A percentile compares a stretch with the other conserved stretches of the same genome.
Conservation (phyloP, 805 yeast species). For the Kuraishia molischiana region DNA sequence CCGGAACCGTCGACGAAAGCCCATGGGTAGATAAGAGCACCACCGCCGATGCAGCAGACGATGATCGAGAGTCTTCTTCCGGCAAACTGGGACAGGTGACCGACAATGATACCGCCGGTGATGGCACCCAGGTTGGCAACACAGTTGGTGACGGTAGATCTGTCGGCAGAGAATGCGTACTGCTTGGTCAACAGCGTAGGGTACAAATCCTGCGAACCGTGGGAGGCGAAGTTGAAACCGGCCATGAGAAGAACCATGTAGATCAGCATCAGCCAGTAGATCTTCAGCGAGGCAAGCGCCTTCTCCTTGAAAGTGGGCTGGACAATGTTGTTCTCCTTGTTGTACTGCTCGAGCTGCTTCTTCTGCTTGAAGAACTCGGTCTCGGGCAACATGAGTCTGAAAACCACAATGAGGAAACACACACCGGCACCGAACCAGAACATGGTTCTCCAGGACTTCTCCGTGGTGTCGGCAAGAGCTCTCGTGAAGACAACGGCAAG, state of each 20-base stretch:
- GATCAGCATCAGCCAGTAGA: conserved; percentile 49
- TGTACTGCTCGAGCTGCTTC: conserved; percentile 23
- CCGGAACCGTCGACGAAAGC: conserved; percentile 36
- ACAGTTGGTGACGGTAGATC: conserved; percentile 44
- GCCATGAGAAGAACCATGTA: conserved; percentile 53
- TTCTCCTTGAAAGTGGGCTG: conserved; percentile 22
- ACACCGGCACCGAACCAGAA: conserved; percentile 66
- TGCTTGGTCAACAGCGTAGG: conserved; percentile 44
- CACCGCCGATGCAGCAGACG: conserved; percentile 43
- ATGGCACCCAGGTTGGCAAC: conserved; percentile 53
- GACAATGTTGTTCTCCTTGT: conserved; percentile 17
- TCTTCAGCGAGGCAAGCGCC: conserved; percentile 25
- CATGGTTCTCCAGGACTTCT: conserved; percentile 51
- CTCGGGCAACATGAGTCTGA: conserved; percentile 36
- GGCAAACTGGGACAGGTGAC: conserved; percentile 42
- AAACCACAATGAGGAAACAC: conserved; percentile 28
- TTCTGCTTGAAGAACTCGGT: conserved; percentile 42
- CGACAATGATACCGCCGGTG: conserved; percentile 44
- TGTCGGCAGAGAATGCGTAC: conserved; percentile 27
- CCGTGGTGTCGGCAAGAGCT: conserved; percentile 45
- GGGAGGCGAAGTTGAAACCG: conserved; percentile 54
- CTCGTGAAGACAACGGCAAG: conserved; percentile 57
- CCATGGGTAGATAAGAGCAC: conserved; percentile 57
- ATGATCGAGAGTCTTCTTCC: conserved; percentile 49
- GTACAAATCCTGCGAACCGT: conserved; percentile 55